Evolutionary conservation across 345 rosid species (phyloP).

Genomic region (Ailanthus altissimus): DNA sequence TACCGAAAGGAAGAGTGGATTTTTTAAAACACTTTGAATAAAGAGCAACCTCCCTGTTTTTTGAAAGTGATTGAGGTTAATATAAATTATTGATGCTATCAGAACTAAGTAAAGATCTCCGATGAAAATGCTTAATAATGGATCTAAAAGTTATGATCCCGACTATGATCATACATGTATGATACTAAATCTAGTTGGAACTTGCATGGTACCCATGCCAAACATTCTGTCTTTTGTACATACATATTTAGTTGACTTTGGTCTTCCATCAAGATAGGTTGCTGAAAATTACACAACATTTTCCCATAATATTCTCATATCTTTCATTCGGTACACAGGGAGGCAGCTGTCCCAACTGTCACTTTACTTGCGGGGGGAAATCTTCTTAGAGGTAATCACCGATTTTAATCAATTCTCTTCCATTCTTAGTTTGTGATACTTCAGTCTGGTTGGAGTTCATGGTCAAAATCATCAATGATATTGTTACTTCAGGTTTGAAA

Average conservation of each 20-base stretch:
- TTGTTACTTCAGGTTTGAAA: conserved; percentile 44
- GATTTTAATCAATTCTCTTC: background rate
- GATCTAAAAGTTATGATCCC: no score
- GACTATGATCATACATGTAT: no score
- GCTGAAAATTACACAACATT: background rate
- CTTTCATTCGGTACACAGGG: conserved; percentile 27
- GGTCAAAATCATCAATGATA: background rate
- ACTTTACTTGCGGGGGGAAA: conserved; percentile 50
- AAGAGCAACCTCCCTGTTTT: background rate
- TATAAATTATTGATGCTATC: background rate
- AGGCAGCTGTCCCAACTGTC: conserved; percentile 45
- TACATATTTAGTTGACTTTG: background rate
- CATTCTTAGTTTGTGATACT: background rate
- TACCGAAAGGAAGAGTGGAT: background rate
- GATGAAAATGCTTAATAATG: background rate
- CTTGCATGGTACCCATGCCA: background rate
- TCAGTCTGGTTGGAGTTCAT: background rate
- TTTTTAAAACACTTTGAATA: background rate
- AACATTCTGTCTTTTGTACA: background rate
- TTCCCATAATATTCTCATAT: background rate
- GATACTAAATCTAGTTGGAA: no score
- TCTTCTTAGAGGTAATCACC: conserved; percentile 37
- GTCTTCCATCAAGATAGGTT: background rate
- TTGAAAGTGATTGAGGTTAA: background rate
- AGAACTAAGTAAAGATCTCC: background rate